Evolutionary conservation across 306 rosid genomes (phyloP).

Genomic region (Vigna radiata): DNA sequence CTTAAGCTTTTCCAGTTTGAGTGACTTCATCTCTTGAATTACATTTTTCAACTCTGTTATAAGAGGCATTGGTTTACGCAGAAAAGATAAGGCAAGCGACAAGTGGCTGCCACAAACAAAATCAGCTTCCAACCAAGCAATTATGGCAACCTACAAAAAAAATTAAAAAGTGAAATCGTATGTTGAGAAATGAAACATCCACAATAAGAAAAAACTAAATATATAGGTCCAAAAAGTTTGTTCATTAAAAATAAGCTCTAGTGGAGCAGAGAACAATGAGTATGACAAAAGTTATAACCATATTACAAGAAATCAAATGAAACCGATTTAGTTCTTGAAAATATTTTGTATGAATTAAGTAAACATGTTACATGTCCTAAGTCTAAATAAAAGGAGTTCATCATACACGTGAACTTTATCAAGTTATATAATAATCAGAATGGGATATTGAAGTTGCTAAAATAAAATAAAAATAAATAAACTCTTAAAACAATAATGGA

Average conservation of each 20-base stretch:
- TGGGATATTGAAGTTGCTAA: slow-evolving; percentile 8
- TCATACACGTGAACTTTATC: slow-evolving; percentile 19
- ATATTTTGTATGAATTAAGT: slow-evolving; percentile 29
- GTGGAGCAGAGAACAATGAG: slow-evolving; percentile 12
- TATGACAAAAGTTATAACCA: background rate
- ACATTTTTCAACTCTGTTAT: slow-evolving; percentile 1
- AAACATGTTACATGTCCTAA: slow-evolving; percentile 19
- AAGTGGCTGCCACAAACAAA: slow-evolving; percentile 77
- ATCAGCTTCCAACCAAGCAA: slow-evolving; percentile 99
- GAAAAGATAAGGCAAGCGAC: slow-evolving; percentile 91
- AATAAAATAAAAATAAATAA: background rate
- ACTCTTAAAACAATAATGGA: slow-evolving; percentile 16
- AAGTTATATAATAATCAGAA: slow-evolving; percentile 27
- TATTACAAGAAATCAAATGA: slow-evolving; percentile 23
- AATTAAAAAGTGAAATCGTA: slow-evolving; percentile 27
- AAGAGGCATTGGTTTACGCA: slow-evolving; percentile 89
- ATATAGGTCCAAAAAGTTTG: slow-evolving; percentile 10
- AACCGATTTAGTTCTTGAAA: slow-evolving; percentile 28
- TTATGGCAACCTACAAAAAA: slow-evolving; percentile 88
- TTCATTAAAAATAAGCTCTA: slow-evolving; percentile 17
- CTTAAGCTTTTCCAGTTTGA: too few species aligned
- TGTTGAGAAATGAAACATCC: slow-evolving; percentile 42
- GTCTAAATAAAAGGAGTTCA: slow-evolving; percentile 25
- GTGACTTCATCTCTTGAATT: too few species aligned
- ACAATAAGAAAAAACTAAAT: slow-evolving; percentile 15